Conservation (phyloP, 73 alveolate genomes). For the Paramecium caudatum region DNA sequence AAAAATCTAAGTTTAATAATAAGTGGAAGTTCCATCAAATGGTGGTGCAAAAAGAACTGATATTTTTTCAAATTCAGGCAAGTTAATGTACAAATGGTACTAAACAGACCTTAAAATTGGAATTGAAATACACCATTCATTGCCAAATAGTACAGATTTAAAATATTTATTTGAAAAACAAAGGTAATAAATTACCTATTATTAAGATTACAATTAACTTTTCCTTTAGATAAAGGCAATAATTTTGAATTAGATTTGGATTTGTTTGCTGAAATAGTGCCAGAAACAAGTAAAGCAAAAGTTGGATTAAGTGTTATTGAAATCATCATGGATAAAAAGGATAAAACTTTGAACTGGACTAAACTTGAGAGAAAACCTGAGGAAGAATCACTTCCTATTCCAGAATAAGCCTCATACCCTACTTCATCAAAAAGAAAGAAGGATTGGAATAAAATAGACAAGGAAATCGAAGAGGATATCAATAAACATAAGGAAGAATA, state of each 20-base stretch:
- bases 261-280: constrained; percentile 66
- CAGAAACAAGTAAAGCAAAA: constrained; percentile 67
- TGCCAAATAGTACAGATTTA: constrained; percentile 54
- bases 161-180: constrained; percentile 61
- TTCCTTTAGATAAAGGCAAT: constrained; percentile 48
- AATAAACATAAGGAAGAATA: constrained; percentile 92
- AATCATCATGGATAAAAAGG: constrained; percentile 75
- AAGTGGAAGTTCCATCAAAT: not conserved
- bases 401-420: constrained; percentile 93
- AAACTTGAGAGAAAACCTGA: constrained; percentile 11
- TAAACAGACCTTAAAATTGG: constrained; percentile 68
- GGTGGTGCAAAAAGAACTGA: not conserved
- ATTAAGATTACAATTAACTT: constrained; percentile 25
- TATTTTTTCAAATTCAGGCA: constrained; percentile 54
- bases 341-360: constrained; percentile 46
- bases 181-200: not conserved
- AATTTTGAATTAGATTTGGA: constrained; percentile 68
- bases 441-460: constrained; percentile 96
- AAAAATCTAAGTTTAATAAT: not conserved
- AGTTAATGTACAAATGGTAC: constrained; percentile 71
- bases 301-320: constrained; percentile 69
- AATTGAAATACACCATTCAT: constrained; percentile 68
- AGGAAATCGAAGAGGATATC: constrained; percentile 93
- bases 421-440: constrained; percentile 87
- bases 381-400: not conserved